phyloP scores from a whole-genome alignment of 768 basidiomycete genomes.

The Tricholoma saponaceum region DNA sequence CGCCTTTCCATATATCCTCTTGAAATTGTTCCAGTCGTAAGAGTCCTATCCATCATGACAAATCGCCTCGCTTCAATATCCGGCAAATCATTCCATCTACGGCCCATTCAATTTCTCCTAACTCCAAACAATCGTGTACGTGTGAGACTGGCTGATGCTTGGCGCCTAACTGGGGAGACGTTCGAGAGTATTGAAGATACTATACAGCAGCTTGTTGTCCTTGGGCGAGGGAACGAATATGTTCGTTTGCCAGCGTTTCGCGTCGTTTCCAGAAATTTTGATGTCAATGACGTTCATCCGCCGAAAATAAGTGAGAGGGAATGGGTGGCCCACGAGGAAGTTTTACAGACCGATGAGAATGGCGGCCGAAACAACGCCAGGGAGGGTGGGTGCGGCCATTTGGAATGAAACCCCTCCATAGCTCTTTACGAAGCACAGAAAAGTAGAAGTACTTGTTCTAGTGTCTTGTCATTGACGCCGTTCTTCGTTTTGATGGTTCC shows the following conservation, averaged over 20 bases:
- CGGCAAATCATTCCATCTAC: constrained; percentile 31
- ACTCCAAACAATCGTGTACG: constrained; percentile 38
- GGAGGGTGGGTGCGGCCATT: constrained; percentile 24
- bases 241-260: constrained; percentile 37
- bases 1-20: constrained; percentile 31
- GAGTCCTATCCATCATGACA: neutral
- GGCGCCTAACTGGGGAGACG: constrained; percentile 1
- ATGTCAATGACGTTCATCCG: constrained; percentile 33
- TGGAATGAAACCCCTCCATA: constrained; percentile 32
- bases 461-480: constrained; percentile 31
- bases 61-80: constrained; percentile 21
- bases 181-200: constrained; percentile 31
- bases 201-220: constrained; percentile 30
- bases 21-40: neutral
- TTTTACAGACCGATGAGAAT: constrained; percentile 28
- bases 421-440: constrained; percentile 19
- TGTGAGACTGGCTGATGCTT: constrained; percentile 19
- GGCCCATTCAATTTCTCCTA: constrained; percentile 34
- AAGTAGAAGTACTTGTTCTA: constrained; percentile 35
- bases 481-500: constrained; percentile 25
- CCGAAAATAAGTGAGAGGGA: neutral
- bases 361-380: constrained; percentile 36
- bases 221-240: constrained; percentile 29
- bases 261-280: constrained; percentile 36
- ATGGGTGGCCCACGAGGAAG: neutral